phyloP scores from a whole-genome alignment of 148 eudicot species.

The Rhododendron vialii region DNA sequence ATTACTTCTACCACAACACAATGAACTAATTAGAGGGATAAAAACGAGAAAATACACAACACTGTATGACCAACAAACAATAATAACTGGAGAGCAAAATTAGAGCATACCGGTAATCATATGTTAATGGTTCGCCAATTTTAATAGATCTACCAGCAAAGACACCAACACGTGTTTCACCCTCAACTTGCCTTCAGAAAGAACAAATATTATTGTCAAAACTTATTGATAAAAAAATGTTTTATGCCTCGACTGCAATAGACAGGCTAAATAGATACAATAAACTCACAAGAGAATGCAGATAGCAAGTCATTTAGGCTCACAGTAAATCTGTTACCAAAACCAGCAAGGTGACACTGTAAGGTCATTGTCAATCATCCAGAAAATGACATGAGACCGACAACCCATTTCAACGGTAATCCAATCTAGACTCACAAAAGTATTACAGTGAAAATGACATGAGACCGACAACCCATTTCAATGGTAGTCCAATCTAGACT shows the following conservation, averaged over 20 bases:
- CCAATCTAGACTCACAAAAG: too few relatives aligned
- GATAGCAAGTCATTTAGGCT: neutral
- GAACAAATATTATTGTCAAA: neutral
- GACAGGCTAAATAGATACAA: neutral
- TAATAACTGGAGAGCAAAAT: neutral
- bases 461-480: neutral
- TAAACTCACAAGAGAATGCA: neutral
- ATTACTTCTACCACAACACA: neutral
- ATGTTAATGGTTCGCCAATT: conserved; percentile 82
- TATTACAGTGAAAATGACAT: neutral
- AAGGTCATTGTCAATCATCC: neutral
- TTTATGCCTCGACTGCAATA: neutral
- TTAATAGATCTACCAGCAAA: conserved; percentile 70
- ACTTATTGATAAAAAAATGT: too few relatives aligned
- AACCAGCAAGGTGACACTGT: neutral
- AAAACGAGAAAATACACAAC: neutral
- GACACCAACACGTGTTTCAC: conserved; percentile 88
- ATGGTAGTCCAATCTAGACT: neutral
- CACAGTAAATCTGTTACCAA: conserved; percentile 3
- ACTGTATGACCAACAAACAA: neutral
- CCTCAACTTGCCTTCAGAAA: conserved; percentile 80
- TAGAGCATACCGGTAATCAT: conserved; percentile 72
- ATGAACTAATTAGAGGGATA: neutral
- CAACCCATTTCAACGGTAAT: neutral
- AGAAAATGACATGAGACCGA: neutral